phyloP scores from a whole-genome alignment of 257 asterid species.

The Solanum etuberosum region DNA sequence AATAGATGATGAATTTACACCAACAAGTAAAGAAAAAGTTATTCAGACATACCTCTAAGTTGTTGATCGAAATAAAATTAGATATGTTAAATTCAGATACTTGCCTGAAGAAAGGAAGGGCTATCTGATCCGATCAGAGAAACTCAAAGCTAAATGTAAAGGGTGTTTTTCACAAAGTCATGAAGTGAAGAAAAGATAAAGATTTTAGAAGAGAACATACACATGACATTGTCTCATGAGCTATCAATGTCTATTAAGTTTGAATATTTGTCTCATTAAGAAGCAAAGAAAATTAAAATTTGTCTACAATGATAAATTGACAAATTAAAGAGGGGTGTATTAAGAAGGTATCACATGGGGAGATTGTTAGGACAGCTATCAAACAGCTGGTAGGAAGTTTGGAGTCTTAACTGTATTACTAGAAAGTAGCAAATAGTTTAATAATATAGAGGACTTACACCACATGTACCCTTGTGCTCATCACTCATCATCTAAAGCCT shows the following conservation, averaged over 20 bases:
- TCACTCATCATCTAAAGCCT: not conserved
- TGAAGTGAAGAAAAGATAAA: not conserved
- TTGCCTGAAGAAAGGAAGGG: not conserved
- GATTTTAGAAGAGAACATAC: not conserved
- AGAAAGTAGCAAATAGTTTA: slow-evolving; percentile 36
- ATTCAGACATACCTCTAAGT: not conserved
- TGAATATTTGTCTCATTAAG: not conserved
- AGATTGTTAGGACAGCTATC: slow-evolving; percentile 75
- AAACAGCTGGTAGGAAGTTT: slow-evolving; percentile 60
- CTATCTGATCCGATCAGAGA: not conserved
- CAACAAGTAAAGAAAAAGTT: not conserved
- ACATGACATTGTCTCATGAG: not conserved
- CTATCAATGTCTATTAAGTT: not conserved
- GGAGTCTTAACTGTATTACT: slow-evolving; percentile 68
- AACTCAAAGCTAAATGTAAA: not conserved
- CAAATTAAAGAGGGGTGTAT: not conserved
- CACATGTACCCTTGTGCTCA: slow-evolving; percentile 72
- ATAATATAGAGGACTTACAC: slow-evolving; percentile 44
- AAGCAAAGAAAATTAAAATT: not conserved
- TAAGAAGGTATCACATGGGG: slow-evolving; percentile 61
- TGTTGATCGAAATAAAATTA: not conserved
- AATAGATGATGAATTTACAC: not conserved
- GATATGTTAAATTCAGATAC: not conserved
- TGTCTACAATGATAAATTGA: not conserved
- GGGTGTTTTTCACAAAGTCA: not conserved